These are phyloP conservation scores for Neopestalotiopsis sp. DNA, from an alignment of 2,329 filamentous ascomycete genomes.

Conservation along the genomic window DNA sequence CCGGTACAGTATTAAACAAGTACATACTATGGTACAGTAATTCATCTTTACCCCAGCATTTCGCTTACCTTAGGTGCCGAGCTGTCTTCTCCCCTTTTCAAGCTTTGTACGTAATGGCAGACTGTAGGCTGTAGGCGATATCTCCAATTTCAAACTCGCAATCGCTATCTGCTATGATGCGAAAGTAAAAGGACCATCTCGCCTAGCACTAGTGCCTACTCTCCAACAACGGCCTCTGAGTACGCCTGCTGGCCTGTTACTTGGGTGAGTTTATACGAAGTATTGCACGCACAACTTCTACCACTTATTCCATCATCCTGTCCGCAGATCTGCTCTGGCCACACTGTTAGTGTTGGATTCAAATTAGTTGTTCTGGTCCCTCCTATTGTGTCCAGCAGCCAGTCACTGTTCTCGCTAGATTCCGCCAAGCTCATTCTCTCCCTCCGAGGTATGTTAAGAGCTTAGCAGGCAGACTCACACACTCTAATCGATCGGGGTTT, in stretches of 20 bases:
- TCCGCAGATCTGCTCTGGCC: no score
- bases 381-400: neutral
- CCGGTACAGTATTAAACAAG: no score
- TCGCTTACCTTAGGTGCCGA: neutral
- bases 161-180: neutral
- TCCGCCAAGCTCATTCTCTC: no score
- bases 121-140: neutral
- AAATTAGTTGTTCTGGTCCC: neutral
- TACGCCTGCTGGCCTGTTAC: neutral
- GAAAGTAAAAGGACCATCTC: constrained; percentile 1
- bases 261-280: neutral
- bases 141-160: neutral
- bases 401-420: no score
- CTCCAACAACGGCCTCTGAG: neutral
- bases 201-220: constrained; percentile 8
- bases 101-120: constrained; percentile 10
- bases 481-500: neutral
- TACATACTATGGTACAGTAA: no score
- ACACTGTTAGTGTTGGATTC: neutral
- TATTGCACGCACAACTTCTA: neutral
- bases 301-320: no score
- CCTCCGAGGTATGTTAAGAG: no score
- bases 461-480: no score
- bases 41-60: neutral
- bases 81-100: neutral